Evolutionary conservation across 2,329 filamentous ascomycete genomes (phyloP).

Genomic region (Botrytis tulipae): DNA sequence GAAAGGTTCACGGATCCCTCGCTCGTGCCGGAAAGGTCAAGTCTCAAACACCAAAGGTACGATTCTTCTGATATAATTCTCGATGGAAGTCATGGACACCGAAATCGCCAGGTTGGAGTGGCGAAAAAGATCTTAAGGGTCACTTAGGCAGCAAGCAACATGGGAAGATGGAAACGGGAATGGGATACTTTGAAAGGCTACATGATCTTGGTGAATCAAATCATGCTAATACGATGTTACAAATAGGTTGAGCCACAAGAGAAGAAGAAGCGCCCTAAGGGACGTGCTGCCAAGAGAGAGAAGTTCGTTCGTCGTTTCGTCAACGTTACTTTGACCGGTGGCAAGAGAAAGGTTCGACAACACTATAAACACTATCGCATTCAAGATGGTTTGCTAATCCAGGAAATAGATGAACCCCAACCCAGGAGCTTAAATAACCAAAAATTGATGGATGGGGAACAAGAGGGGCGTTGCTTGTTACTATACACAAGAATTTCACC

Average conservation of each 20-base stretch:
- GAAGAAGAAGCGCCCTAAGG: slow-evolving; percentile 97
- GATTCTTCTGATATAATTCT: slow-evolving; percentile 36
- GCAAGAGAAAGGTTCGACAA: slow-evolving; percentile 84
- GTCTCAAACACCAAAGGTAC: slow-evolving; percentile 90
- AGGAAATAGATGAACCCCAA: slow-evolving; percentile 76
- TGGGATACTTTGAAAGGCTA: background rate
- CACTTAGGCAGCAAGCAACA: background rate
- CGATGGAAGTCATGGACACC: slow-evolving; percentile 9
- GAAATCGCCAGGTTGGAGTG: background rate
- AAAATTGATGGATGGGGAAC: slow-evolving; percentile 30
- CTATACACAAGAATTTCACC: slow-evolving; percentile 20
- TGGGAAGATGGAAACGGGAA: background rate
- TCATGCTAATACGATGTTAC: slow-evolving; percentile 31
- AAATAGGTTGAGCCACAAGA: slow-evolving; percentile 80
- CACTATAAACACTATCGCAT: background rate
- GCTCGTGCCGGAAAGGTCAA: slow-evolving; percentile 98
- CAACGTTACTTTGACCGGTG: slow-evolving; percentile 94
- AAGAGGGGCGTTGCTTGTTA: slow-evolving; percentile 33
- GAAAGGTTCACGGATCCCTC: slow-evolving; percentile 92
- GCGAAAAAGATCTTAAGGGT: background rate
- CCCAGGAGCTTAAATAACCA: slow-evolving; percentile 62
- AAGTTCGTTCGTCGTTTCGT: slow-evolving; percentile 97
- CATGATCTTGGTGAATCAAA: slow-evolving; percentile 5
- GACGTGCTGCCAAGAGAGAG: slow-evolving; percentile 95
- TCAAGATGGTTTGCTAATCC: slow-evolving; percentile 23